phyloP scores from a whole-genome alignment of 192 early-diverging fungal genomes.

The Lunasporangiospora selenospora region DNA sequence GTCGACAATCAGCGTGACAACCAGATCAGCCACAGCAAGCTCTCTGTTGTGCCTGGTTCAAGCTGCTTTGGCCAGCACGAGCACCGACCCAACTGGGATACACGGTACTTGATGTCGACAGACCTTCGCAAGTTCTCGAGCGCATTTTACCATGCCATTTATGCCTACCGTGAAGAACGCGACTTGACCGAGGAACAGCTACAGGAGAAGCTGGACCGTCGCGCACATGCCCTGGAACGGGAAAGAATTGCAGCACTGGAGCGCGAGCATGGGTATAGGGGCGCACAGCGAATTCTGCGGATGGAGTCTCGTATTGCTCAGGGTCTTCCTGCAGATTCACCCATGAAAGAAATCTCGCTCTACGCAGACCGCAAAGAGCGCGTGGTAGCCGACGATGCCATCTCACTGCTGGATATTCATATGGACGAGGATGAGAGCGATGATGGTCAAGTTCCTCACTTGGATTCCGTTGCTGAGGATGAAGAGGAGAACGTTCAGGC shows the following conservation, averaged over 20 bases:
- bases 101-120: constrained; percentile 24
- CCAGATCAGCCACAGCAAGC: constrained; percentile 36
- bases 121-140: constrained; percentile 25
- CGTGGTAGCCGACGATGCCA: constrained; percentile 44
- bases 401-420: constrained; percentile 34
- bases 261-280: constrained; percentile 24
- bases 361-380: constrained; percentile 36
- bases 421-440: constrained; percentile 23
- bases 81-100: constrained; percentile 36
- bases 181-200: constrained; percentile 31
- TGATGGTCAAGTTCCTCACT: constrained; percentile 10
- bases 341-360: constrained; percentile 30
- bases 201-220: constrained; percentile 24
- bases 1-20: constrained; percentile 35
- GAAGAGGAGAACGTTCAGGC: constrained; percentile 35
- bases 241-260: constrained; percentile 32
- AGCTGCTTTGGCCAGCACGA: constrained; percentile 40
- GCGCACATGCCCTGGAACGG: constrained; percentile 18
- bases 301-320: constrained; percentile 43
- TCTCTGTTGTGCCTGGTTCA: constrained; percentile 35
- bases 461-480: constrained; percentile 23
- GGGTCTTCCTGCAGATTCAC: constrained; percentile 41
- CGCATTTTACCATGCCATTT: constrained; percentile 42
- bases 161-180: constrained; percentile 42
- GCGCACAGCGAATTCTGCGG: constrained; percentile 28